phyloP scores from a whole-genome alignment of 805 yeast genomes.

The Wickerhamomyces canadensis region DNA sequence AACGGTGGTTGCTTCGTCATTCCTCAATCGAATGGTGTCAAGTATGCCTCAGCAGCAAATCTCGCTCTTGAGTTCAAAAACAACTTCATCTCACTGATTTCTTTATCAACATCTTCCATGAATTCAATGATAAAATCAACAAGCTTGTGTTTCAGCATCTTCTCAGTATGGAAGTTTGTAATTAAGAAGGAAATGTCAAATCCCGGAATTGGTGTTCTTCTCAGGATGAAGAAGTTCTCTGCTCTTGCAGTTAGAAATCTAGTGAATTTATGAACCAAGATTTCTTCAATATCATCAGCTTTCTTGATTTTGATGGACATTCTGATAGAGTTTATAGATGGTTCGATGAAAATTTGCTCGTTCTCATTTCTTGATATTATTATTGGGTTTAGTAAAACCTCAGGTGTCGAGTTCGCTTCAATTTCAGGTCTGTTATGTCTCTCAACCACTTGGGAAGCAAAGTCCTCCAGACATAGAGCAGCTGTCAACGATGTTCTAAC shows the following conservation, averaged over 20 bases:
- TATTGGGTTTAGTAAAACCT: conserved; percentile 83
- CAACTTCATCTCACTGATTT: conserved; percentile 96
- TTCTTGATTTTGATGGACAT: conserved; percentile 91
- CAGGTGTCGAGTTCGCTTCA: conserved; percentile 79
- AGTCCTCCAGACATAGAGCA: conserved; percentile 86
- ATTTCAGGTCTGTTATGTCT: conserved; percentile 97
- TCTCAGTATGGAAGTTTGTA: conserved; percentile 92
- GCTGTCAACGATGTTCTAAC: conserved; percentile 92
- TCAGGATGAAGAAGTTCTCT: conserved; percentile 84
- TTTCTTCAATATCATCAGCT: conserved; percentile 94
- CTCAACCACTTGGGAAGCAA: conserved; percentile 92
- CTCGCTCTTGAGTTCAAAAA: conserved; percentile 97
- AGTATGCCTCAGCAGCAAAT: conserved; percentile 93
- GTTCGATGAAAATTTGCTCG: conserved; percentile 88
- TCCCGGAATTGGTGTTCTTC: conserved; percentile 86
- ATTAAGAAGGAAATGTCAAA: conserved; percentile 91
- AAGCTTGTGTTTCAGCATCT: conserved; percentile 89
- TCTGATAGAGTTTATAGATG: conserved; percentile 88
- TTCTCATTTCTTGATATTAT: conserved; percentile 88
- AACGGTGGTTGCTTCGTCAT: too few species aligned
- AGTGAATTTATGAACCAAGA: conserved; percentile 90
- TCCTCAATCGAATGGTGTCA: conserved; percentile 78
- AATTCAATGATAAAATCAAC: conserved; percentile 97
- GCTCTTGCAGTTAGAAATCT: conserved; percentile 93
- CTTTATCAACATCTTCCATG: conserved; percentile 99